Percentiles rank a stretch among this genome's conserved stretches.
phyloP scores from a whole-genome alignment of 495 filamentous ascomycete species.

The Talaromyces stipitatus region DNA sequence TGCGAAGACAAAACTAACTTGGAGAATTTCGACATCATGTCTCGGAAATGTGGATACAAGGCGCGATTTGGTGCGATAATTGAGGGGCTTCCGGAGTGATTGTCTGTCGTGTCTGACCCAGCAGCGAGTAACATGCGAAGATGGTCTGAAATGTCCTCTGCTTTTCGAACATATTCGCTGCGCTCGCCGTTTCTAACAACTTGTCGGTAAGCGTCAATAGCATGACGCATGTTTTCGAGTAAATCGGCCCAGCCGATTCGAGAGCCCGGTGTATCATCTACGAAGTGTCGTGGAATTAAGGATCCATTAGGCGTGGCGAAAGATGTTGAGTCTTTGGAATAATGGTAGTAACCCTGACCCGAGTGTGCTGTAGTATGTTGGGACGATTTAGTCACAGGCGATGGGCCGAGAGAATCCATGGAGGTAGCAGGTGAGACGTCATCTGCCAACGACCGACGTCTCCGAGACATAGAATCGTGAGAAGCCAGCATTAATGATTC shows the following conservation, averaged over 20 bases:
- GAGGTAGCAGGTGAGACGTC: constrained; percentile 84
- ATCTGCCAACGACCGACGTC: constrained; percentile 61
- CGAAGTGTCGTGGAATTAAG: constrained; percentile 69
- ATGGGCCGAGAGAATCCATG: constrained; percentile 75
- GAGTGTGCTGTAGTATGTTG: not conserved
- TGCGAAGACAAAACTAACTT: constrained; percentile 98
- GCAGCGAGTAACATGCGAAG: constrained; percentile 88
- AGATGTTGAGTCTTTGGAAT: constrained; percentile 10
- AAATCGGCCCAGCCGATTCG: constrained; percentile 82
- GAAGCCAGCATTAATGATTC: constrained; percentile 52
- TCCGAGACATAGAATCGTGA: constrained; percentile 49
- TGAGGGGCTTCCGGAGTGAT: constrained; percentile 97
- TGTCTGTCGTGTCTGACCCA: constrained; percentile 93
- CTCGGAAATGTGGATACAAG: constrained; percentile 92
- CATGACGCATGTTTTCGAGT: constrained; percentile 81
- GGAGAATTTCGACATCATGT: constrained; percentile 99
- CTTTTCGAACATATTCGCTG: constrained; percentile 82
- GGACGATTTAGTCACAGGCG: constrained; percentile 36
- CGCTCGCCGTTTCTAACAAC: constrained; percentile 71
- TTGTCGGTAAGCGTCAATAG: constrained; percentile 81
- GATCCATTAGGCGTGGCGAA: constrained; percentile 52
- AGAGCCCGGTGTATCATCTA: constrained; percentile 68
- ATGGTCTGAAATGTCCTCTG: constrained; percentile 97
- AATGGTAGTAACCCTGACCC: not conserved
- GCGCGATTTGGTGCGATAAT: constrained; percentile 97